These are phyloP conservation scores for Coprinellus aureogranulatus DNA, from an alignment of 768 basidiomycete genomes.

Conservation along the genomic window DNA sequence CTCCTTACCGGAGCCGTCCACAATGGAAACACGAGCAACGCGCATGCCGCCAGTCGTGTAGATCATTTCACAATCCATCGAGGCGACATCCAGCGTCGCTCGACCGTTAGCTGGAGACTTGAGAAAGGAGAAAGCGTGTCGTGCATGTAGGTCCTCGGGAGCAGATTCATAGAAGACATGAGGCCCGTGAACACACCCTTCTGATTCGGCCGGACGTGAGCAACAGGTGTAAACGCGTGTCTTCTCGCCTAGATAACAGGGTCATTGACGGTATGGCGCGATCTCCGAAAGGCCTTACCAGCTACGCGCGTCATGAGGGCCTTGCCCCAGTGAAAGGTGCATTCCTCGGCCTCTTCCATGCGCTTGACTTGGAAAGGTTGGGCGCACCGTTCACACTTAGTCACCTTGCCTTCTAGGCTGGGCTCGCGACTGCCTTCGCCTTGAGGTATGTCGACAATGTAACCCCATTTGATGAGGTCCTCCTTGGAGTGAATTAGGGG, in stretches of 20 bases:
- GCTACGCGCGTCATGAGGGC: constrained; percentile 57
- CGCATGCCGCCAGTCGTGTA: constrained; percentile 92
- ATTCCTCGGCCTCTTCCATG: constrained; percentile 55
- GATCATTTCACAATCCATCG: constrained; percentile 96
- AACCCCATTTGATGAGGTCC: constrained; percentile 66
- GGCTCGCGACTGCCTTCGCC: constrained; percentile 65
- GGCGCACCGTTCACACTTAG: constrained; percentile 78
- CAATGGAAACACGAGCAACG: constrained; percentile 85
- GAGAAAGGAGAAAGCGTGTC: constrained; percentile 67
- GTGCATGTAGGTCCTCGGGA: constrained; percentile 61
- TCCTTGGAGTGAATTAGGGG: constrained; percentile 57
- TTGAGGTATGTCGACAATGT: constrained; percentile 64
- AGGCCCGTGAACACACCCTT: constrained; percentile 73
- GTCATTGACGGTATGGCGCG: constrained; percentile 6
- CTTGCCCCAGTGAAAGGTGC: constrained; percentile 83
- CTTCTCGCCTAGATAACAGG: constrained; percentile 53
- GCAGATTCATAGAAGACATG: constrained; percentile 90
- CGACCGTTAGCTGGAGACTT: constrained; percentile 22
- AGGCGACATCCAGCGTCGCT: constrained; percentile 68
- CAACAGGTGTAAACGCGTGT: constrained; percentile 78
- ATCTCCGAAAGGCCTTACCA: constrained; percentile 43
- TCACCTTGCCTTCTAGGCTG: constrained; percentile 56
- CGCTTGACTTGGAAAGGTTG: constrained; percentile 67
- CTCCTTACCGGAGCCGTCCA: constrained; percentile 69
- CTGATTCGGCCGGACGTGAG: constrained; percentile 53